Conservation (phyloP, 2,329 filamentous ascomycete species). For the Alternaria sp. region DNA sequence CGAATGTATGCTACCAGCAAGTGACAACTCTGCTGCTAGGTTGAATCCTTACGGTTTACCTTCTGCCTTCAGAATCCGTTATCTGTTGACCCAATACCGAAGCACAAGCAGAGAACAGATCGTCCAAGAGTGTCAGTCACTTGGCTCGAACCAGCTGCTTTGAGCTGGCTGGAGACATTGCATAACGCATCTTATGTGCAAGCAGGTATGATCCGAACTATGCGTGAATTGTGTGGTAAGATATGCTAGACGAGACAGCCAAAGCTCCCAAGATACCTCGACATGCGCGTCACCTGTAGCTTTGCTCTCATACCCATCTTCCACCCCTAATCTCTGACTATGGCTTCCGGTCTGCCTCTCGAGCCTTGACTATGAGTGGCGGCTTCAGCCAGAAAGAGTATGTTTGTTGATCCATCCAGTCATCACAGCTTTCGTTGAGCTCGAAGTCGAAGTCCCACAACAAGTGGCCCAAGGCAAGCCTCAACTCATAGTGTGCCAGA, state of each 20-base stretch:
- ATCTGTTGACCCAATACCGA: background rate
- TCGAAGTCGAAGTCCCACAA: constrained; percentile 2
- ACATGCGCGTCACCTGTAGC: background rate
- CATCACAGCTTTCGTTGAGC: background rate
- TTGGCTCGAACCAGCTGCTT: background rate
- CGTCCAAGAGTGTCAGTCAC: background rate
- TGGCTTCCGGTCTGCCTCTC: background rate
- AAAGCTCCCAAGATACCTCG: background rate
- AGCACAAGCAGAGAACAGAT: background rate
- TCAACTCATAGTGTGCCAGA: constrained; percentile 2
- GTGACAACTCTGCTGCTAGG: background rate
- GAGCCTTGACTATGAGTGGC: background rate
- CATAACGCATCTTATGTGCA: background rate
- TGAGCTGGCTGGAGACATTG: background rate
- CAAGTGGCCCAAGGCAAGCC: background rate
- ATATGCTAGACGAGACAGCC: background rate
- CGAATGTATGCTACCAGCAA: background rate
- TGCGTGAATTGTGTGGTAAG: background rate
- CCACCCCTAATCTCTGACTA: background rate
- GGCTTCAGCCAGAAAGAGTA: constrained; percentile 6
- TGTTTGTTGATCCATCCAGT: constrained; percentile 2
- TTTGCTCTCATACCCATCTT: background rate
- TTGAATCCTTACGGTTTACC: background rate
- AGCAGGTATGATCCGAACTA: background rate
- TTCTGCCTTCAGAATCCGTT: background rate